These are phyloP conservation scores for Lophiostoma macrostomum DNA, from an alignment of 495 filamentous ascomycete species.

Conservation along the genomic window DNA sequence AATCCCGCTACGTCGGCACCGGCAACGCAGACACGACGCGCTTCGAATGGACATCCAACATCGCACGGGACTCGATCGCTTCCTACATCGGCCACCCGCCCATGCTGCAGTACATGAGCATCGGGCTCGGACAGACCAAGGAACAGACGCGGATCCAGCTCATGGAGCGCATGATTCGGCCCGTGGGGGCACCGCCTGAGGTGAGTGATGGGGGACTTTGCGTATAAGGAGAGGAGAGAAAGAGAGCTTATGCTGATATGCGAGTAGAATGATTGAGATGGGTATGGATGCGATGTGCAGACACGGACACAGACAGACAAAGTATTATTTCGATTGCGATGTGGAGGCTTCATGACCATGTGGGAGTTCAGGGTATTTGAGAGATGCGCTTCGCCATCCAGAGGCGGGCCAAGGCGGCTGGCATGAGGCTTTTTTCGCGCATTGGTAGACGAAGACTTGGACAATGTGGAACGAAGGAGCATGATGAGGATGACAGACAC, in stretches of 20 bases:
- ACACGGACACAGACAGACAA: no score
- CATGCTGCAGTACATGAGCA: slow-evolving; percentile 80
- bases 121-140: slow-evolving; percentile 79
- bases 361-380: no score
- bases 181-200: slow-evolving; percentile 75
- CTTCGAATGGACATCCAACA: slow-evolving; percentile 90
- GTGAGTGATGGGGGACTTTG: slow-evolving; percentile 25
- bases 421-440: no score
- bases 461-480: no score
- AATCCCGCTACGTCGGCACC: slow-evolving; percentile 90
- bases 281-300: not conserved
- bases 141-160: slow-evolving; percentile 75
- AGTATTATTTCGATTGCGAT: no score
- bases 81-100: slow-evolving; percentile 87
- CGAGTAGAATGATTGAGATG: not conserved
- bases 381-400: no score
- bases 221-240: not conserved
- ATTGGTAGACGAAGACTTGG: no score
- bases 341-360: no score
- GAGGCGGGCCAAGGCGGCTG: no score
- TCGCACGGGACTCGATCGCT: slow-evolving; percentile 45
- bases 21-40: slow-evolving; percentile 98
- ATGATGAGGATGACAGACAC: not conserved
- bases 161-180: slow-evolving; percentile 92
- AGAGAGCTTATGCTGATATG: not conserved